A percentile compares a stretch with the other conserved stretches of the same genome.
Evolutionary conservation across 2,329 filamentous ascomycete genomes (phyloP).

Genomic region (Pseudocercospora fuligena): DNA sequence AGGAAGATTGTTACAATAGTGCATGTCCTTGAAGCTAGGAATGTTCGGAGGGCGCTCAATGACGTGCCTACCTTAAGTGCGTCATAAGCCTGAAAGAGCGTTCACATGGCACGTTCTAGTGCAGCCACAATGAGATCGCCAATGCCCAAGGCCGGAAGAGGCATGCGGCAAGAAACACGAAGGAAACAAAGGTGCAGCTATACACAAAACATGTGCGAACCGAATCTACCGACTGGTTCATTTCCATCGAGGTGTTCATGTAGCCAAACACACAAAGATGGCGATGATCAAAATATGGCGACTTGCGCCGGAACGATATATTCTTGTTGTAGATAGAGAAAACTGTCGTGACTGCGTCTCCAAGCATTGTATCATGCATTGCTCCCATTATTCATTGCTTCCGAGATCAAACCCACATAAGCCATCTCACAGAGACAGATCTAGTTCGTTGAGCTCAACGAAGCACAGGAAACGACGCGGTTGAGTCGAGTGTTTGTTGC

Average conservation of each 20-base stretch:
- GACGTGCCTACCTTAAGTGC: constrained; percentile 1
- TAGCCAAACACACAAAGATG: not conserved
- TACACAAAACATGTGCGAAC: not conserved
- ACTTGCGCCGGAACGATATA: not conserved
- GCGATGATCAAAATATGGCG: not conserved
- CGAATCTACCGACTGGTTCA: not conserved
- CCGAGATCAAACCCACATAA: not conserved
- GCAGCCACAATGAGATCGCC: not conserved
- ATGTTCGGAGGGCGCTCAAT: not conserved
- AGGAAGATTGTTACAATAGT: not conserved
- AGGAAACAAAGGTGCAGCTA: not conserved
- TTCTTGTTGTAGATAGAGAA: not conserved
- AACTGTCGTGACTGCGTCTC: not conserved
- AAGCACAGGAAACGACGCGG: not conserved
- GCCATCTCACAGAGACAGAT: not conserved
- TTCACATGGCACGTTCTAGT: constrained; percentile 5
- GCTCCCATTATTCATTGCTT: not conserved
- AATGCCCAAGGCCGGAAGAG: not conserved
- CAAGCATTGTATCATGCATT: not conserved
- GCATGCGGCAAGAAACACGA: not conserved
- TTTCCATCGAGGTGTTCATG: not conserved
- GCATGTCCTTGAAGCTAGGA: constrained; percentile 1
- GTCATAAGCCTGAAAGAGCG: constrained; percentile 13
- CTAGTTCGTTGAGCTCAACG: too few relatives aligned
- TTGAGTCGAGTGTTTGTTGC: not conserved